Evolutionary conservation across 1,284 basidiomycete species (phyloP), one percentile per base, ranked within the genome.

Genomic region (Sporisorium scitamineum): DNA sequence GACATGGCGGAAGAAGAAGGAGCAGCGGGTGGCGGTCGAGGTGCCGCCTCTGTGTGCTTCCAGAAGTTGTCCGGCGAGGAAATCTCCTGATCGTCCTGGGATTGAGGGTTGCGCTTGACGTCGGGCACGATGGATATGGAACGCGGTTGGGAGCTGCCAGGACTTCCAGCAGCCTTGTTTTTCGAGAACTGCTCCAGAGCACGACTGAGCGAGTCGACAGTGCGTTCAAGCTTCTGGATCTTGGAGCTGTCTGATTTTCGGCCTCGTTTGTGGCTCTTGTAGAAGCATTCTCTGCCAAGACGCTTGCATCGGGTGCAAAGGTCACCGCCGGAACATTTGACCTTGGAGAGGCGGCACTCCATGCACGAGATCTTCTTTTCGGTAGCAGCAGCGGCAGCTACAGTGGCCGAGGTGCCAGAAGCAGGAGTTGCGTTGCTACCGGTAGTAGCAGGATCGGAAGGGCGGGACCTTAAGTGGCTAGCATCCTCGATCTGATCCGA

Each of bases 321-420:
- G n/a, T 67, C 57, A 20, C 69, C 72, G 26, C 72, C 71, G 37
- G 71, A 67, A 41, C 76, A 78, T 53, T 78, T 78, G 42, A 78
- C 76, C 41, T 78, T 78, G 57, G 63, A 68, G 31, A 62, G 59
- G 22, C 76, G 67, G 39, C 76, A 78, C 34, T 74, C 76, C 66
- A 78, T 69, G 69, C 76, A 78, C 18, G 70, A 74, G 37, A 78
- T 74, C 56, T 78, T 78, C 48, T 75, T 78, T 29, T 78, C 76
- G 27, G 56, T 34, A 34, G 54, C 55, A 2, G 67, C 54, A 2
- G 65, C 50, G 0, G 61, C 53, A 4, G 59, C 47, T 13, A 48
- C 44, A 14, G 47, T 18, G 2, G 54, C 22, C 20, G 51, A 32
- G 13, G 20, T 22, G 22, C 31, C 51, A 26, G 51, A 39, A 7